Conservation (phyloP, 106 monocot species). For the Xerophyta viscosa region DNA sequence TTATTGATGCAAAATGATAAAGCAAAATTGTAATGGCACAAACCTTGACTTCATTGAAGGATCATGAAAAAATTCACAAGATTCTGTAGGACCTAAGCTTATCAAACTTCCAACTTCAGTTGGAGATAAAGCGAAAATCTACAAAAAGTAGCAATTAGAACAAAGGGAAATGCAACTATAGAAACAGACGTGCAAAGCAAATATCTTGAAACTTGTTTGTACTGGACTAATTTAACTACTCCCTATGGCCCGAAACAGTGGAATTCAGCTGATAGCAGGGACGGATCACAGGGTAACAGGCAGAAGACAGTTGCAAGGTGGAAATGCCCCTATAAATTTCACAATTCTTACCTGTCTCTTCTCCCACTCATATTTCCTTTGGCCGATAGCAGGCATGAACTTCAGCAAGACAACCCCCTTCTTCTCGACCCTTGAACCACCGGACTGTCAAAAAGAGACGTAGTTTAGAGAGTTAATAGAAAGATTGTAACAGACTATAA, state of each 20-base stretch:
- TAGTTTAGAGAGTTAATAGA: no score
- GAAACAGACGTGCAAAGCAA: no score
- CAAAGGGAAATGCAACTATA: no score
- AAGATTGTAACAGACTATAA: no score
- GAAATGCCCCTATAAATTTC: not conserved
- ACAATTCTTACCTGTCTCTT: slow-evolving; percentile 55
- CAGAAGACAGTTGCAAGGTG: no score
- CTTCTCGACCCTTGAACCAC: slow-evolving; percentile 28
- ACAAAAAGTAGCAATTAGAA: no score
- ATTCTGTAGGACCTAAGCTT: slow-evolving; percentile 59
- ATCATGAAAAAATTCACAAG: slow-evolving; percentile 89
- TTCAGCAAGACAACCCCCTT: slow-evolving; percentile 61
- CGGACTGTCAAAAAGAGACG: slow-evolving; percentile 30
- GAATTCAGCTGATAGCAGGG: no score
- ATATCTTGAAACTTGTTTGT: no score
- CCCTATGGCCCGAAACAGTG: no score
- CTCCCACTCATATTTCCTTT: slow-evolving; percentile 67
- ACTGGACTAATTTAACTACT: no score
- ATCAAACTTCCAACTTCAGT: slow-evolving; percentile 80
- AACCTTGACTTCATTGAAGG: slow-evolving; percentile 93
- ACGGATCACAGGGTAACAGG: no score
- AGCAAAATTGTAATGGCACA: not conserved
- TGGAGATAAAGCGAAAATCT: slow-evolving; percentile 72
- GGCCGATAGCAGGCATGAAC: slow-evolving; percentile 76
- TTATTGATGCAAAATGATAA: not conserved